phyloP scores from a whole-genome alignment of 2,329 filamentous ascomycete species.

The Lecanicillium sp. region DNA sequence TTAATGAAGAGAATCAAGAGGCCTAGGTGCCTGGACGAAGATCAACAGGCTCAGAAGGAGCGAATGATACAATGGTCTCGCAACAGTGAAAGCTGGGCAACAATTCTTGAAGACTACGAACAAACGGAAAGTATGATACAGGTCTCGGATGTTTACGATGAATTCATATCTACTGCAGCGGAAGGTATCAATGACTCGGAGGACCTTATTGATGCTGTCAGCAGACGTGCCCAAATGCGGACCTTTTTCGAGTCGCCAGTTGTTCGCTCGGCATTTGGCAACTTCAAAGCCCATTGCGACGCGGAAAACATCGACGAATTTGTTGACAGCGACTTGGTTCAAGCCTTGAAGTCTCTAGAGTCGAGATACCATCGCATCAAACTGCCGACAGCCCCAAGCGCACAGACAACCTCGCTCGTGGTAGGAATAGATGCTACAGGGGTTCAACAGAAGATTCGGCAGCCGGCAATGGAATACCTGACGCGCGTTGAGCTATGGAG shows the following conservation, averaged over 20 bases:
- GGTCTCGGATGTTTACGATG: neutral
- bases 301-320: neutral
- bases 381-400: too few relatives aligned
- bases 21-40: too few relatives aligned
- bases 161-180: neutral
- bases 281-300: neutral
- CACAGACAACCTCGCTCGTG: too few relatives aligned
- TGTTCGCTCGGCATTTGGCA: conserved; percentile 2
- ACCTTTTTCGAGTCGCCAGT: conserved; percentile 7
- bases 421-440: too few relatives aligned
- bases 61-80: neutral
- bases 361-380: neutral
- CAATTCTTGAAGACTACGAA: conserved; percentile 1
- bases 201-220: neutral
- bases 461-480: conserved; percentile 14
- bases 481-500: conserved; percentile 9
- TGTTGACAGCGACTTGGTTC: conserved; percentile 1
- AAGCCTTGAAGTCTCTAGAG: neutral
- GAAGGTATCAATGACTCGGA: neutral
- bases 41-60: neutral
- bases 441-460: conserved; percentile 4
- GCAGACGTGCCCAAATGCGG: neutral
- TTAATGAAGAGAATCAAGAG: too few relatives aligned
- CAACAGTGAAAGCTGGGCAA: neutral
- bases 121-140: neutral